phyloP scores from a whole-genome alignment of 768 basidiomycete genomes.

The Termitomyces sp. region DNA sequence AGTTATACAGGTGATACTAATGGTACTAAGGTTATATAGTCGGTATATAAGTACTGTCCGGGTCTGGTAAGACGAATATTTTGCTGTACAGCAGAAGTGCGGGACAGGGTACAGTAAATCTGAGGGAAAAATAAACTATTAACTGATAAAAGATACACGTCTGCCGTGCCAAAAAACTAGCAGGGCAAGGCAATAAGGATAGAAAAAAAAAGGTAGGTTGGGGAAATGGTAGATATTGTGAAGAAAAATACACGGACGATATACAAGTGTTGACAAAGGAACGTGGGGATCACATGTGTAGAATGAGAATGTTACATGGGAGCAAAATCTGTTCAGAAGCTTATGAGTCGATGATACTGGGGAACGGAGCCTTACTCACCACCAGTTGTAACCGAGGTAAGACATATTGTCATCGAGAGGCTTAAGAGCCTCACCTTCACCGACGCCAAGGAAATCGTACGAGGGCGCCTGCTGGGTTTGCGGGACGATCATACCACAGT shows the following conservation, averaged over 20 bases:
- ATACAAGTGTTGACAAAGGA: neutral
- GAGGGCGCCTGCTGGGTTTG: neutral
- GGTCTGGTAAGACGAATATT: neutral
- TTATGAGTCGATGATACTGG: neutral
- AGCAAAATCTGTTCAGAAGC: neutral
- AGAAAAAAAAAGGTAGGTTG: neutral
- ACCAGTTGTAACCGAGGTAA: constrained; percentile 7
- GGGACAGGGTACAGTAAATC: neutral
- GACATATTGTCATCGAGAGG: neutral
- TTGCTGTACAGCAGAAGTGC: constrained; percentile 2
- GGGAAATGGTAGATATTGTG: neutral
- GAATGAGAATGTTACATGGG: neutral
- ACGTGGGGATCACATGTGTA: neutral
- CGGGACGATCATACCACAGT: neutral
- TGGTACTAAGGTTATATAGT: constrained; percentile 1
- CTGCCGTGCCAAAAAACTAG: neutral
- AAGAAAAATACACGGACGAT: neutral
- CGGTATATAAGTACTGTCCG: constrained; percentile 3
- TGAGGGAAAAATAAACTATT: neutral
- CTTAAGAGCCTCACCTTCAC: constrained; percentile 4
- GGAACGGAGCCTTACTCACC: no score
- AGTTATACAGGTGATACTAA: constrained; percentile 1
- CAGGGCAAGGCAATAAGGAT: constrained; percentile 2
- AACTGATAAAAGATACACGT: neutral
- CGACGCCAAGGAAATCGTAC: constrained; percentile 10